A percentile compares a stretch with the other conserved stretches of the same genome.
Evolutionary conservation across 805 yeast genomes (phyloP).

Genomic region (Saccharomycopsis capsularis): DNA sequence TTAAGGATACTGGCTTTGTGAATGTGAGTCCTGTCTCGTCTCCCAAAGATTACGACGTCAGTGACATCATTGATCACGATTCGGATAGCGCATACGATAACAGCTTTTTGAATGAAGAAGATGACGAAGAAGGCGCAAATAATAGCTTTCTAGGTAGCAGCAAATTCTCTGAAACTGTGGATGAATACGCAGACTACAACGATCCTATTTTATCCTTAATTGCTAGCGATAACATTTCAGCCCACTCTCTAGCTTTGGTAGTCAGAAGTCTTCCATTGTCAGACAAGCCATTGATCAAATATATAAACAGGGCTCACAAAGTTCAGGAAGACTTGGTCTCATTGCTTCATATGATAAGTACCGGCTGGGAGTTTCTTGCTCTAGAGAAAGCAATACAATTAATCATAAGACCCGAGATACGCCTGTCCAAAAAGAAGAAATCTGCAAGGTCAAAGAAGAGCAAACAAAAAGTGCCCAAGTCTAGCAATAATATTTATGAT

Average conservation of each 20-base stretch:
- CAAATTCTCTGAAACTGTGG: neutral
- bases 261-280: slow-evolving; percentile 18
- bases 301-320: slow-evolving; percentile 18
- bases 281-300: slow-evolving; percentile 21
- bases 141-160: neutral
- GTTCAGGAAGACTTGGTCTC: slow-evolving; percentile 7
- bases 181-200: slow-evolving; percentile 10
- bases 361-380: slow-evolving; percentile 21
- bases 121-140: neutral
- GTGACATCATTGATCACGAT: no score
- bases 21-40: neutral
- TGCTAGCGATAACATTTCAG: slow-evolving; percentile 11
- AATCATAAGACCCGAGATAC: no score
- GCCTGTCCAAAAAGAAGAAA: neutral
- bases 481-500: no score
- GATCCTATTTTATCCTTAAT: slow-evolving; percentile 19
- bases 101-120: no score
- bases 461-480: no score
- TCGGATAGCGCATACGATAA: no score
- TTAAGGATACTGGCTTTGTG: neutral
- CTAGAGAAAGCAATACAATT: slow-evolving; percentile 15
- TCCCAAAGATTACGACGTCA: neutral
- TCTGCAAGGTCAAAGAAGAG: neutral
- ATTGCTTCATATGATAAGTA: slow-evolving; percentile 2
- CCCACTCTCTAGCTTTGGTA: slow-evolving; percentile 14